A percentile compares a stretch with the other conserved stretches of the same genome.
Conservation (phyloP, 768 basidiomycete genomes). For the Rhodosporidiobolus odoratus region DNA sequence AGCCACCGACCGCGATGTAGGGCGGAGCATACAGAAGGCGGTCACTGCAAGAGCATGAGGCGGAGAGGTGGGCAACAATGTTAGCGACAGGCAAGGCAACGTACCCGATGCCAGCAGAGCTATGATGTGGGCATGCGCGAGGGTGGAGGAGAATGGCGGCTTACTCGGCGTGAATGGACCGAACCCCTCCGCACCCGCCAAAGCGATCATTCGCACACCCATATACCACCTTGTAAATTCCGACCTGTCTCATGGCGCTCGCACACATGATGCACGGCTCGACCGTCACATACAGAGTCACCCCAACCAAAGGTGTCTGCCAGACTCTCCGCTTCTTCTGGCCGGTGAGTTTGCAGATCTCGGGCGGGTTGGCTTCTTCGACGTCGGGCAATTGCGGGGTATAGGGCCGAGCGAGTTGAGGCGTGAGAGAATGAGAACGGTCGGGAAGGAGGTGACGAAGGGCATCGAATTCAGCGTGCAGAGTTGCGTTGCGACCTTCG, state of each 20-base stretch:
- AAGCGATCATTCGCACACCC: slow-evolving; percentile 95
- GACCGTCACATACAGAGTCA: slow-evolving; percentile 92
- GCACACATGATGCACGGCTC: slow-evolving; percentile 99
- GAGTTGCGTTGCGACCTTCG: slow-evolving; percentile 85
- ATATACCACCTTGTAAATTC: slow-evolving; percentile 82
- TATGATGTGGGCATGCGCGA: no score
- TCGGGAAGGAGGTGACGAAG: slow-evolving; percentile 78
- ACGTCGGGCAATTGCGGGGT: slow-evolving; percentile 14
- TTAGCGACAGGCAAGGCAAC: not conserved
- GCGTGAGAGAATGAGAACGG: slow-evolving; percentile 38
- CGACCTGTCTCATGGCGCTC: slow-evolving; percentile 85
- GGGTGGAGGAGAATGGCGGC: slow-evolving; percentile 2
- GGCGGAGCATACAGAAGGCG: slow-evolving; percentile 66
- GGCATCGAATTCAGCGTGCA: slow-evolving; percentile 95
- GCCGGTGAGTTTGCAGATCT: not conserved
- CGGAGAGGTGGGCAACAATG: not conserved
- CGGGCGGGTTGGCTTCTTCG: not conserved
- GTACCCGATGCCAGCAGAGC: no score
- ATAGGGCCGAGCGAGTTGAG: slow-evolving; percentile 10
- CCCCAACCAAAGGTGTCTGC: slow-evolving; percentile 64
- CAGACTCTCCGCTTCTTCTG: slow-evolving; percentile 21
- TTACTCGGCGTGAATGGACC: slow-evolving; percentile 74
- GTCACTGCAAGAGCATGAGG: slow-evolving; percentile 51
- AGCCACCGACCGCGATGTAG: slow-evolving; percentile 71
- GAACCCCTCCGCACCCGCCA: slow-evolving; percentile 91